Conservation (phyloP, 495 filamentous ascomycete species). For the Neurospora tetrasperma region DNA sequence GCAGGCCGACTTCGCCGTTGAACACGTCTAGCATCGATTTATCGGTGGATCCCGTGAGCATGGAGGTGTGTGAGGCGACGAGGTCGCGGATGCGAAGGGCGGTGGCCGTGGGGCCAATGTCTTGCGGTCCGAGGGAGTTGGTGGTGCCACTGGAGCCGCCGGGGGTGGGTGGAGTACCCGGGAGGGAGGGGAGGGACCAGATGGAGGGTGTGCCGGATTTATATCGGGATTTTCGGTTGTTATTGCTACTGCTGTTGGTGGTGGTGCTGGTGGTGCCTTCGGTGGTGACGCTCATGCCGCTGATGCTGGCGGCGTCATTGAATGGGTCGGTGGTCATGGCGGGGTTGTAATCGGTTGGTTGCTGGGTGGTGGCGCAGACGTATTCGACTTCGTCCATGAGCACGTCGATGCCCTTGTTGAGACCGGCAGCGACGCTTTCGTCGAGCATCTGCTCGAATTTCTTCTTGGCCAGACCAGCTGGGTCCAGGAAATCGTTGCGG, state of each 20-base stretch:
- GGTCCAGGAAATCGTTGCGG: conserved; percentile 87
- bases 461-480: conserved; percentile 88
- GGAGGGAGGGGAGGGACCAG: background rate
- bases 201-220: background rate
- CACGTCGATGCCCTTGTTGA: conserved; percentile 96
- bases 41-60: conserved; percentile 88
- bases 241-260: background rate
- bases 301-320: conserved; percentile 10
- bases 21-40: conserved; percentile 98
- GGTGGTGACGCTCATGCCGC: background rate
- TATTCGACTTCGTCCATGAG: conserved; percentile 98
- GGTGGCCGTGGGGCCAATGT: conserved; percentile 74
- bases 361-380: conserved; percentile 79
- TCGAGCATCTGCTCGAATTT: conserved; percentile 99
- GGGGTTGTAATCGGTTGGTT: conserved; percentile 86
- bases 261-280: background rate
- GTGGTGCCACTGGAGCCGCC: background rate
- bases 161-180: background rate
- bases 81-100: conserved; percentile 73
- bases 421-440: conserved; percentile 86
- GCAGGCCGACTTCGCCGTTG: conserved; percentile 92
- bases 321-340: conserved; percentile 30
- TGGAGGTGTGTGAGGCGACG: conserved; percentile 75
- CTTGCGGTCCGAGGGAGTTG: conserved; percentile 18
- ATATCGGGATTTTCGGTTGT: conserved; percentile 7